Base-by-base conservation (phyloP, 768 basidiomycete species). In the Porphyrellus cyaneotinctus region DNA sequence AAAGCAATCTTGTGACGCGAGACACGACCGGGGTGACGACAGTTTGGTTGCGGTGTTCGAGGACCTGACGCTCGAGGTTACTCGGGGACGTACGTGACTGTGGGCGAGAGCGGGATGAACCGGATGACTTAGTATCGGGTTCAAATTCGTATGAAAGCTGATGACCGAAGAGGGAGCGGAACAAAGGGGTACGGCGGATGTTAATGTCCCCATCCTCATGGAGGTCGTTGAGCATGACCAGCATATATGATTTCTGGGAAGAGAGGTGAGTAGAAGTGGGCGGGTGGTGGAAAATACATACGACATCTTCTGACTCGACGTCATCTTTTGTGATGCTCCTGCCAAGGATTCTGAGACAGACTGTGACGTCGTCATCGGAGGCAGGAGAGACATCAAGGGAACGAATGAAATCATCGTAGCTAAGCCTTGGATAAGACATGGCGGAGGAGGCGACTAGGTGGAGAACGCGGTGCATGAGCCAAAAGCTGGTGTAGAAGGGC, bases 21-120 rank as follows among this genome's bases (percentile, higher is more conserved):
- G 69, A 71, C 17, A 84, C 76, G 30, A 71, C 61, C 0, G 80
- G 72, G 6, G 80, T 82, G 17, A 80, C 73, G 9, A 71, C 66
- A 4, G 75, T 75, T 20, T 47, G 43, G 37, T 70, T 70, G 38
- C 64, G 65, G 43, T 74, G 67, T 41, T 72, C 70, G 57, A 67
- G 75, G 69, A 61, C 70, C 31, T 53, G 62, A 52, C 62, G 71
- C 55, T 68, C 72, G 13, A 57, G 54, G 30, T 57, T 45, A 45
- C 36, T 31, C 8, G 54, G 43, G 5, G 57, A 48, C 6, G 37
- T 18, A 18, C 55, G 58, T 11, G 59, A 51, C 41, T 57, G 62
- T 6, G 49, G 22, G 24, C 57, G 58, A 11, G 47, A 6, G 9
- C 59, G 68, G 17, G 58, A 58, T 15, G 68, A 51, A 15, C 45